Evolutionary conservation across 2,329 filamentous ascomycete species (phyloP), one percentile per base, ranked within the genome.

Genomic region (Talaromyces verruculosus): DNA sequence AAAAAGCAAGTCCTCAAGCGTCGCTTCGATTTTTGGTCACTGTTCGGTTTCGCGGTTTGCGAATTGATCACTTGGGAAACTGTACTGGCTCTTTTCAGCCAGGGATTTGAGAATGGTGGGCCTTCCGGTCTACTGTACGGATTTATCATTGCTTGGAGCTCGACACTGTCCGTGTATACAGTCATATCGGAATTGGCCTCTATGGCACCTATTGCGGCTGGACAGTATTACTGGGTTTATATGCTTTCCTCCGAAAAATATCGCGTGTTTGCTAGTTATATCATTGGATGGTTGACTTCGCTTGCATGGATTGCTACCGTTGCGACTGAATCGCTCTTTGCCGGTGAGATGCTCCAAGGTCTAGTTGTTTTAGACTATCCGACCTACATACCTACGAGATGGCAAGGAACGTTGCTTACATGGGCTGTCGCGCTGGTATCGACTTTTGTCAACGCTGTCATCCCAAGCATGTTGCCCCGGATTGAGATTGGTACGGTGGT

Each of bases 141-240:
- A 58, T 86, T 81, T 73, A 77, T 85, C 37, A 80, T 85, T 57
- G 81, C 83, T 19, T 85, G 82, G 82, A 70, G 75, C 19, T 81
- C 80, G 0, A 85, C 81, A 0, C 69, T 86, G 63, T 82, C 77
- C 0, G 77, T 81, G 3, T 83, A 83, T 68, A 80, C 78, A 0
- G 80, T 81, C 17, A 79, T 84, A 53, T 79, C 78, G 1, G 82
- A 84, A 67, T 70, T 83, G 41, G 81, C 78, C 0, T 83, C 80
- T 4, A 80, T 84, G 77, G 77, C 80, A 6, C 81, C 81, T 0
- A 82, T 82, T 41, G 77, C 80, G 0, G 79, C 78, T 3, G 80
- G 80, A 0, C 80, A 82, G 70, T 82, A 81, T 65, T 80, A 81
- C 67, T 82, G 80, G 79, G 78, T 80, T 5, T 81, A 79, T 61